Evolutionary conservation across 2,329 filamentous ascomycete species (phyloP).

Genomic region (Dactylonectria estremocensis): DNA sequence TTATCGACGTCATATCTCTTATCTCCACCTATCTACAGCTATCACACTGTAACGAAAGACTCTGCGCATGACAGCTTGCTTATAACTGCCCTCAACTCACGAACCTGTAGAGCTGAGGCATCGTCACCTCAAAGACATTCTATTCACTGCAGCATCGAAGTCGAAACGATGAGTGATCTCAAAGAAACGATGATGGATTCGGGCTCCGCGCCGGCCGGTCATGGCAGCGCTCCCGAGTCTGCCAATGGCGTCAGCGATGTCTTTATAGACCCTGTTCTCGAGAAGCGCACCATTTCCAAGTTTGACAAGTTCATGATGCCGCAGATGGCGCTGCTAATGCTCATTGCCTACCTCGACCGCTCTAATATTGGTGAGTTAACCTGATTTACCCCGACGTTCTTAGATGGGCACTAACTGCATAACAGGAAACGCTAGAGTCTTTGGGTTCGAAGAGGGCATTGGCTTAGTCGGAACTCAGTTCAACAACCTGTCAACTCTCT

Average conservation of each 20-base stretch:
- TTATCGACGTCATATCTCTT: not conserved
- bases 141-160: not conserved
- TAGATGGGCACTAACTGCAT: not conserved
- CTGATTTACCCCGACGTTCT: not conserved
- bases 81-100: not conserved
- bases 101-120: not conserved
- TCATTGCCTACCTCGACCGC: slow-evolving; percentile 47
- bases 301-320: slow-evolving; percentile 50
- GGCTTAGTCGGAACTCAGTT: slow-evolving; percentile 51
- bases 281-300: slow-evolving; percentile 41
- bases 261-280: not conserved
- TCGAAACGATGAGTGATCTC: not conserved
- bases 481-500: slow-evolving; percentile 50
- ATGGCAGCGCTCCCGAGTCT: not conserved
- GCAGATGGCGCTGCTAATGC: slow-evolving; percentile 44
- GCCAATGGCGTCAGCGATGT: not conserved
- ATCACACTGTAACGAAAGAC: not conserved
- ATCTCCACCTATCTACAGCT: not conserved
- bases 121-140: not conserved
- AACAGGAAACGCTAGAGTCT: slow-evolving; percentile 53
- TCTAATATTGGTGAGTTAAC: slow-evolving; percentile 45
- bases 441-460: slow-evolving; percentile 52
- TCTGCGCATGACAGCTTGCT: not conserved
- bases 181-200: not conserved
- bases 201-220: not conserved